phyloP scores from a whole-genome alignment of 2,329 filamentous ascomycete genomes.

The Neopestalotiopsis rosae region DNA sequence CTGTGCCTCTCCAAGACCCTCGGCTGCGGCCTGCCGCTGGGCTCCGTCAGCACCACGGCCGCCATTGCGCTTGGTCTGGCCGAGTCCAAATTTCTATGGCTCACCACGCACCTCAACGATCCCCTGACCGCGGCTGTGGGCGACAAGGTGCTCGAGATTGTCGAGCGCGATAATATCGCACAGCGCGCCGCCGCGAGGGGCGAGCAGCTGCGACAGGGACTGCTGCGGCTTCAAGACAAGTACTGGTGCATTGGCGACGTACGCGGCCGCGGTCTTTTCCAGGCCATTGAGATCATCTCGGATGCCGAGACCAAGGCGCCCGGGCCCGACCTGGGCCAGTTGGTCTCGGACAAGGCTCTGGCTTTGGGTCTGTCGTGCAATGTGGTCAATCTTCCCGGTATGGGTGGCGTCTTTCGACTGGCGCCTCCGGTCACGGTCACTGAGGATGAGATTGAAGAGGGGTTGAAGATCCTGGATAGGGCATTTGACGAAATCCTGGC shows the following conservation, averaged over 20 bases:
- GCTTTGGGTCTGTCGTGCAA: constrained; percentile 54
- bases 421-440: constrained; percentile 57
- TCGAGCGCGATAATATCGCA: constrained; percentile 52
- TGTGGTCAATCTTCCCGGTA: constrained; percentile 50
- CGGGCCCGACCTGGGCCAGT: constrained; percentile 47
- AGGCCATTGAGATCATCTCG: constrained; percentile 55
- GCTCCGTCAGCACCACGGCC: constrained; percentile 52
- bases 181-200: constrained; percentile 47
- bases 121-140: constrained; percentile 59
- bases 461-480: constrained; percentile 54
- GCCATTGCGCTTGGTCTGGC: constrained; percentile 51
- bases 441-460: constrained; percentile 48
- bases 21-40: constrained; percentile 57
- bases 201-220: constrained; percentile 45
- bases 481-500: constrained; percentile 39
- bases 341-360: constrained; percentile 48
- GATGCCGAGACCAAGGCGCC: constrained; percentile 48
- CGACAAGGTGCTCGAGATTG: constrained; percentile 59
- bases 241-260: constrained; percentile 60
- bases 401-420: constrained; percentile 55
- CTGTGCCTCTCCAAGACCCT: constrained; percentile 59
- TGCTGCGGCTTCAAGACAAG: constrained; percentile 49
- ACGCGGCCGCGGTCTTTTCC: constrained; percentile 54
- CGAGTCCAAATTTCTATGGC: constrained; percentile 52
- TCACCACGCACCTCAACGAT: constrained; percentile 61